Evolutionary conservation across 106 monocot genomes (phyloP).

Genomic region (Dendrobium chrysotoxum): DNA sequence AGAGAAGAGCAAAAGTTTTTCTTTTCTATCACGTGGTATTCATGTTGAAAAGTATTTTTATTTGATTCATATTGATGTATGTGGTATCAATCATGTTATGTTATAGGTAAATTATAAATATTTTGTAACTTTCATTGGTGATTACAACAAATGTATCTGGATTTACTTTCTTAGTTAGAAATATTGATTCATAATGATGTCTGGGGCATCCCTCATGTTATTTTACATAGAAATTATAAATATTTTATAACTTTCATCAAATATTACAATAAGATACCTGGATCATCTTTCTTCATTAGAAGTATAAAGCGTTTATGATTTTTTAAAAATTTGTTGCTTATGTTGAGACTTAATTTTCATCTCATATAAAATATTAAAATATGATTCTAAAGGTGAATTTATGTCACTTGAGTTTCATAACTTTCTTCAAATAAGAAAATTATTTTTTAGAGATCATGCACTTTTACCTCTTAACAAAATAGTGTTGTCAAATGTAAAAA

Average conservation of each 20-base stretch:
- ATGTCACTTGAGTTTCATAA: no score
- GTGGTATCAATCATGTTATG: not conserved
- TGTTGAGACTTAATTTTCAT: not conserved
- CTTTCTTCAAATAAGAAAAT: no score
- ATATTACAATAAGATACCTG: no score
- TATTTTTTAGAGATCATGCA: no score
- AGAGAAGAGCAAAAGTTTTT: not conserved
- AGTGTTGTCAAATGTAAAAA: no score
- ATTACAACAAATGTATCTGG: slow-evolving; percentile 1
- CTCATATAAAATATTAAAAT: no score
- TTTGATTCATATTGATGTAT: slow-evolving; percentile 6
- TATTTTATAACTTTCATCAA: not conserved
- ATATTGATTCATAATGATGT: not conserved
- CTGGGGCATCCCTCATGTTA: not conserved
- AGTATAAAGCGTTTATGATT: no score
- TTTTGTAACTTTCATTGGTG: not conserved
- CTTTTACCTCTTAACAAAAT: no score
- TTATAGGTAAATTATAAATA: slow-evolving; percentile 6
- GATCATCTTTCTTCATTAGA: no score
- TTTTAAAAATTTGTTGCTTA: no score
- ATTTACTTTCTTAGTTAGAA: slow-evolving; percentile 4
- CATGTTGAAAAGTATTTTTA: not conserved
- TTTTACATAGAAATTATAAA: slow-evolving; percentile 1
- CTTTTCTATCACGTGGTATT: not conserved
- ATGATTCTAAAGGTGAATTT: no score